phyloP scores from a whole-genome alignment of 805 yeast genomes.

The Suhomyces kilbournensis region DNA sequence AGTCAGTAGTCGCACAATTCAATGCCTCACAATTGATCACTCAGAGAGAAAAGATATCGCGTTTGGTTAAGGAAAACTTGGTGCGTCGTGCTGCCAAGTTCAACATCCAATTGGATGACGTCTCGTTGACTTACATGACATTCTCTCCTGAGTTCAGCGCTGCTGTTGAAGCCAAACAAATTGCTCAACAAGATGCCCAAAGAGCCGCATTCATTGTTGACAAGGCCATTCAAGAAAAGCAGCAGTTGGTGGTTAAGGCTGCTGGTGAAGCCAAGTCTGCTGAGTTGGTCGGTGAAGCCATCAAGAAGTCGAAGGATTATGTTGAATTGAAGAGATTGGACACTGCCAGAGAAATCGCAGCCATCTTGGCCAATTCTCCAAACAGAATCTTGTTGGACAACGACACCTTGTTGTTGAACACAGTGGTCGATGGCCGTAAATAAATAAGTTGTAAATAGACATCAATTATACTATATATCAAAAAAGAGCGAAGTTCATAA shows the following conservation, averaged over 20 bases:
- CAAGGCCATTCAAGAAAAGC: slow-evolving; percentile 96
- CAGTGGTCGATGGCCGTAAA: slow-evolving; percentile 73
- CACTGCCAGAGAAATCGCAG: slow-evolving; percentile 94
- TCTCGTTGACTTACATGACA: slow-evolving; percentile 93
- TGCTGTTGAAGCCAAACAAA: slow-evolving; percentile 98
- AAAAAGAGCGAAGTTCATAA: neutral
- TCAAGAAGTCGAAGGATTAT: slow-evolving; percentile 92
- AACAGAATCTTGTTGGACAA: slow-evolving; percentile 89
- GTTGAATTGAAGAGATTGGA: slow-evolving; percentile 96
- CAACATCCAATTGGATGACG: slow-evolving; percentile 88
- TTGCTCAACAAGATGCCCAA: slow-evolving; percentile 99
- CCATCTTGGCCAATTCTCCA: slow-evolving; percentile 79
- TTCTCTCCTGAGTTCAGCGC: slow-evolving; percentile 96
- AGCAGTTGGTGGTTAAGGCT: slow-evolving; percentile 93
- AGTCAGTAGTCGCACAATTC: slow-evolving; percentile 96
- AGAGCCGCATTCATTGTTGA: slow-evolving; percentile 97
- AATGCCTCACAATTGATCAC: slow-evolving; percentile 97
- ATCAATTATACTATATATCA: neutral
- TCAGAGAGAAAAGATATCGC: slow-evolving; percentile 95
- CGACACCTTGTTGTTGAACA: slow-evolving; percentile 86
- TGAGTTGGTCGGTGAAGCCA: slow-evolving; percentile 97
- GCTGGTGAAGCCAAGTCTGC: slow-evolving; percentile 99
- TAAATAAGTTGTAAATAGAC: slow-evolving; percentile 13
- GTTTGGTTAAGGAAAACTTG: slow-evolving; percentile 85
- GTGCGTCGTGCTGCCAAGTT: slow-evolving; percentile 89